These are phyloP conservation scores for Pichia californica DNA, from an alignment of 805 yeast species.

Conservation along the genomic window DNA sequence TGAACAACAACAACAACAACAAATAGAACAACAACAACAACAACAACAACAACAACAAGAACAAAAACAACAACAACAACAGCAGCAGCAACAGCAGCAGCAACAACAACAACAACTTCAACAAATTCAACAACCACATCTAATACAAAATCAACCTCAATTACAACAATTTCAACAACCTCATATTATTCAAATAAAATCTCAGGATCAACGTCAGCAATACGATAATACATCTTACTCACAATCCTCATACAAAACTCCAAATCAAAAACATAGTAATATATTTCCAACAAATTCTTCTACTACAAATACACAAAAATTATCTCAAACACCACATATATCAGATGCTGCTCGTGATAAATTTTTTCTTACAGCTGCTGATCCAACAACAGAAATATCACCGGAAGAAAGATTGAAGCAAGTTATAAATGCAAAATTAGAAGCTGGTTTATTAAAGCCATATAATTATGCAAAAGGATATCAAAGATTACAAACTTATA, in stretches of 20 bases:
- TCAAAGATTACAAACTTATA: slow-evolving; percentile 79
- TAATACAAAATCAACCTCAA: neutral
- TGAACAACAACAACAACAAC: slow-evolving; percentile 7
- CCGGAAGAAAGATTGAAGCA: slow-evolving; percentile 91
- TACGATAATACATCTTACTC: neutral
- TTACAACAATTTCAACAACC: neutral
- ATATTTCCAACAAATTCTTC: neutral
- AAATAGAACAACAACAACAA: slow-evolving; percentile 4
- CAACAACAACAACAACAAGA: slow-evolving; percentile 10
- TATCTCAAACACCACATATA: slow-evolving; percentile 25
- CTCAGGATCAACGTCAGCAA: too few species aligned
- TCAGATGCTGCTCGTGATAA: slow-evolving; percentile 84
- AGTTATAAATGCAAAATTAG: slow-evolving; percentile 88
- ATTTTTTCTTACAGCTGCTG: slow-evolving; percentile 93
- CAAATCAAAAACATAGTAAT: slow-evolving; percentile 6
- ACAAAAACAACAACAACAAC: neutral
- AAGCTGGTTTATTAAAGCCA: slow-evolving; percentile 88
- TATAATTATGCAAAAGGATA: slow-evolving; percentile 93
- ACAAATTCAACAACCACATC: slow-evolving; percentile 3
- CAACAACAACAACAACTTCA: slow-evolving; percentile 6
- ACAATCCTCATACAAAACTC: neutral
- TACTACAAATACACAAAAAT: neutral
- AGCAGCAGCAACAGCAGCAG: slow-evolving; percentile 5
- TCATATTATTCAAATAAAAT: too few species aligned
- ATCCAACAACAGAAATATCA: slow-evolving; percentile 88